These are phyloP conservation scores for Ligustrum vulgare DNA, from an alignment of 257 asterid genomes.

Conservation along the genomic window DNA sequence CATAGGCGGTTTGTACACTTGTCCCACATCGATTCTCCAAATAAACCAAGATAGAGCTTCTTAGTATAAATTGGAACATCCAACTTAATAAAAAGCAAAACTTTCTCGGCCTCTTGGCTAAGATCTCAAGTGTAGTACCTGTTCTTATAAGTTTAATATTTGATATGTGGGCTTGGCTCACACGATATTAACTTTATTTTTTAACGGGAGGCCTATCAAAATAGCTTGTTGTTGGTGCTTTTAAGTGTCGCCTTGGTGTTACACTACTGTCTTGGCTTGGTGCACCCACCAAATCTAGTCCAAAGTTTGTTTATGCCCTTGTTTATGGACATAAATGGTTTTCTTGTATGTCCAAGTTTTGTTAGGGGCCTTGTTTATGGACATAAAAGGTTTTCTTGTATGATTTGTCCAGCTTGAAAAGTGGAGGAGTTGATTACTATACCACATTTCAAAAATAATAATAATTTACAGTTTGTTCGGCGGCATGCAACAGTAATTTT, in stretches of 20 bases:
- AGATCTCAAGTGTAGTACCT: conserved; percentile 65
- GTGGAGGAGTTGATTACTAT: too few relatives aligned
- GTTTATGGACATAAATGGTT: too few relatives aligned
- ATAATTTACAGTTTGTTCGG: too few relatives aligned
- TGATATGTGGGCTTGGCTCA: not conserved
- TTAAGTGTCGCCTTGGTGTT: not conserved
- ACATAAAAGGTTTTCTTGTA: too few relatives aligned
- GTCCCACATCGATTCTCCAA: too few relatives aligned
- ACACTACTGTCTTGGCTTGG: not conserved
- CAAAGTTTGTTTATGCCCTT: not conserved
- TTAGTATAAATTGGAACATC: not conserved
- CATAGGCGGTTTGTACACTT: too few relatives aligned
- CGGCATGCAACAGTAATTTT: too few relatives aligned
- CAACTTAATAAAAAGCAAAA: conserved; percentile 8
- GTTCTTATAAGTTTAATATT: conserved; percentile 23
- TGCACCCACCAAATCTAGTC: not conserved
- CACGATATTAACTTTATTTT: not conserved
- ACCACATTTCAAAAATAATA: too few relatives aligned
- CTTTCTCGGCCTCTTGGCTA: conserved; percentile 82
- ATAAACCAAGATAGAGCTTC: not conserved
- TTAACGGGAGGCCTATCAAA: not conserved
- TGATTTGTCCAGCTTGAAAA: too few relatives aligned
- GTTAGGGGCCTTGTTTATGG: not conserved
- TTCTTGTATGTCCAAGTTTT: too few relatives aligned
- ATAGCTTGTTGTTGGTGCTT: not conserved